Evolutionary conservation across 1,284 basidiomycete species (phyloP).

Genomic region (Cryptococcus sp.): DNA sequence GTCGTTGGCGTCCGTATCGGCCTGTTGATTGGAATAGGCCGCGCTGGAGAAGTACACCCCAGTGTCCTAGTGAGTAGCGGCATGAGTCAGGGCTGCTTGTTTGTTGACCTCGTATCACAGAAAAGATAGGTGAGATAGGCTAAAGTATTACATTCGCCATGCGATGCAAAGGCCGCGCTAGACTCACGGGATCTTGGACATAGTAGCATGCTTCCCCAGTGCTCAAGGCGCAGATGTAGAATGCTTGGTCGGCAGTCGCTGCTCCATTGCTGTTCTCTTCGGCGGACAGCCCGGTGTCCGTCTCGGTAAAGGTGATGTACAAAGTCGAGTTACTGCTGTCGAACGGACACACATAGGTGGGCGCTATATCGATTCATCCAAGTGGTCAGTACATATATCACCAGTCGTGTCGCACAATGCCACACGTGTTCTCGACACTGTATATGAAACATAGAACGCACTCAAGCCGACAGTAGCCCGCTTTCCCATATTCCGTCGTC

Average conservation of each 20-base stretch:
- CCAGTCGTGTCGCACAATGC: not conserved
- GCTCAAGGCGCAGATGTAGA: not conserved
- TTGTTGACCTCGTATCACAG: no score
- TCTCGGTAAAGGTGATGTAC: not conserved
- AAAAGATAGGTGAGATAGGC: no score
- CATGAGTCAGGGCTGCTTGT: not conserved
- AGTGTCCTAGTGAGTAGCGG: not conserved
- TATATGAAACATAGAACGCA: no score
- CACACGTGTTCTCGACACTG: not conserved
- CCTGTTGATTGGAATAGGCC: not conserved
- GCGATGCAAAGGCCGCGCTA: not conserved
- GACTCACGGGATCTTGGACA: not conserved
- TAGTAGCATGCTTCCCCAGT: not conserved
- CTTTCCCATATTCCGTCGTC: no score
- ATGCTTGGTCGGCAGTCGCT: not conserved
- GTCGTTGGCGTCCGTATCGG: not conserved
- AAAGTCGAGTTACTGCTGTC: not conserved
- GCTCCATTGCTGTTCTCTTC: not conserved
- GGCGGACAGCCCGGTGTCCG: not conserved
- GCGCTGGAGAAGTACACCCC: not conserved
- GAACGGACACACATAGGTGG: not conserved
- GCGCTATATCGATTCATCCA: not conserved
- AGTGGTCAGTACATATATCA: not conserved
- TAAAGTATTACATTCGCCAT: no score
- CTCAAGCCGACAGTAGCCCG: no score